Base-by-base conservation (phyloP, 108 stramenopile genomes). In the Seminavis robusta region DNA sequence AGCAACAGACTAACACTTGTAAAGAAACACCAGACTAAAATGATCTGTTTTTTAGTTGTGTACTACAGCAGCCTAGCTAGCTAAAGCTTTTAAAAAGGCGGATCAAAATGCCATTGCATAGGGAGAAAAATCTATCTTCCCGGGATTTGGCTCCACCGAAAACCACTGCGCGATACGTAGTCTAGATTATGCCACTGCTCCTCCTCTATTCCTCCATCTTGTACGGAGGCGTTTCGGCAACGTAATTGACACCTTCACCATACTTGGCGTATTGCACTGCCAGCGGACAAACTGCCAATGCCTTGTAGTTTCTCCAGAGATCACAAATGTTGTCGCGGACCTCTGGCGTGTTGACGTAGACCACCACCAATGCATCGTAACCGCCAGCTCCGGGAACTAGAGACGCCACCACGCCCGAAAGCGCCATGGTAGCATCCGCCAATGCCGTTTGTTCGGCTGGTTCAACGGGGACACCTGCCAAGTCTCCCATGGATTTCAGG, bases 351-450 rank as follows among this genome's bases (percentile, higher is more conserved):
- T 79, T 67, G 24, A 84, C 78, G 49, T 86, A 92, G 19, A 92
- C 43, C 47, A 85, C 94, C 45, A 86, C 96, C 36, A 98, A 51
- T 15, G 97, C 97, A 65, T 96, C 97, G 51, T 89, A 93, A 11
- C 97, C 97, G 27, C 97, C 97, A 8, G 97, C 97, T 8, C 97
- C 95, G 3, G 97, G 97, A 26, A 96, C 95, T 15, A 94, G 84
- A 9, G 82, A 88, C 1, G 88, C 86, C 24, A 98, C 48, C 0
- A 98, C 97, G 20, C 97, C 97, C 0, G 94, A 84, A 9, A 96
- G 58, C 39, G 59, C 62, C 63, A 76, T 73, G 0, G 97, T 95
- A 11, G 92, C 94, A 64, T 98, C 75, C 6, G 85, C 85, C 20
- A 98, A 67, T 20, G 56, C 56, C 3, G 94, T 87, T 60, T 98